Evolutionary conservation across 2,329 filamentous ascomycete genomes (phyloP).

Genomic region (Penicillium sp.): DNA sequence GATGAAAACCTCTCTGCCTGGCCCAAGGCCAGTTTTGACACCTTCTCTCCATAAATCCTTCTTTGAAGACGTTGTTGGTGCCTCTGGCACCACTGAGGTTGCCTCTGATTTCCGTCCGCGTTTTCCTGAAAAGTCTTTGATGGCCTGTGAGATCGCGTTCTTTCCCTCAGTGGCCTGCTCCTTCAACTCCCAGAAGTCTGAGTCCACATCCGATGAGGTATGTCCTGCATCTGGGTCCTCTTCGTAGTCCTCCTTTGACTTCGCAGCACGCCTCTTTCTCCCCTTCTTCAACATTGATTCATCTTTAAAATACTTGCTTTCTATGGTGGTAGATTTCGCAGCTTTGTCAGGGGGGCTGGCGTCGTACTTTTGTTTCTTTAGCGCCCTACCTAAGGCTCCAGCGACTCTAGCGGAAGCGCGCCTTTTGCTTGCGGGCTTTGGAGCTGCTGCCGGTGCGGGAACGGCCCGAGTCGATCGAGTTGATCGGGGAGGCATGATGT

Average conservation of each 20-base stretch:
- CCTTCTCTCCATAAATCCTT: constrained; percentile 63
- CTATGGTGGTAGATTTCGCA: constrained; percentile 49
- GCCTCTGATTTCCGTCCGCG: background rate
- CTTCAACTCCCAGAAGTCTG: constrained; percentile 6
- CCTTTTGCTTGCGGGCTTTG: constrained; percentile 38
- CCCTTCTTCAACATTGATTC: constrained; percentile 37
- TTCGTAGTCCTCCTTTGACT: constrained; percentile 23
- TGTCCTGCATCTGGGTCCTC: constrained; percentile 21
- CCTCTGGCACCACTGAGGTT: background rate
- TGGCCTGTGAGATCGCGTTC: background rate
- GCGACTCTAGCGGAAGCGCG: constrained; percentile 40
- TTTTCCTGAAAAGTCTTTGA: constrained; percentile 2
- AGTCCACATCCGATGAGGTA: constrained; percentile 11
- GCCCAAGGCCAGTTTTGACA: constrained; percentile 59
- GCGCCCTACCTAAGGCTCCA: constrained; percentile 30
- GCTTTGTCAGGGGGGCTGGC: constrained; percentile 22
- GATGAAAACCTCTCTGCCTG: constrained; percentile 65
- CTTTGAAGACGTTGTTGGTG: constrained; percentile 27
- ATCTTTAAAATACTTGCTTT: constrained; percentile 58
- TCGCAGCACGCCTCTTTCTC: constrained; percentile 34
- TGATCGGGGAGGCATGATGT: constrained; percentile 43
- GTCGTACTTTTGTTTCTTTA: constrained; percentile 41
- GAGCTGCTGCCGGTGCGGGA: constrained; percentile 35
- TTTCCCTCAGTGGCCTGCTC: constrained; percentile 2
- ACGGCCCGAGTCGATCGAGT: constrained; percentile 45